Conservation (phyloP, 1,139 yeast species). For the Protomyces pachydermus region DNA sequence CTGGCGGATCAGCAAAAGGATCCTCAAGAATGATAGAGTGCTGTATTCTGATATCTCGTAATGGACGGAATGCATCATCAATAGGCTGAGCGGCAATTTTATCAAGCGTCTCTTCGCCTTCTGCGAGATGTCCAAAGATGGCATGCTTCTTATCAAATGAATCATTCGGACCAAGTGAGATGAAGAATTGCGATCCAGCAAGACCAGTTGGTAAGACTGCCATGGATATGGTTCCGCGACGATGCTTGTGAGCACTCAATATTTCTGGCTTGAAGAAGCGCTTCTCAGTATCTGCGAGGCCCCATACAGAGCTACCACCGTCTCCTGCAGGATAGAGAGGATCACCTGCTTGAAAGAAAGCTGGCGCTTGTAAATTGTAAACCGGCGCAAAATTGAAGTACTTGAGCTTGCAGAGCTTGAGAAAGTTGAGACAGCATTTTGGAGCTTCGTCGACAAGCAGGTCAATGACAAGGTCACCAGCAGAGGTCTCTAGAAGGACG, state of each 20-base stretch:
- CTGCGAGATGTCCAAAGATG: slow-evolving; percentile 53
- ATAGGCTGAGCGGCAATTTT: slow-evolving; percentile 43
- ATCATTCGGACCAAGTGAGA: slow-evolving; percentile 36
- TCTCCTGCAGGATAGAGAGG: slow-evolving; percentile 45
- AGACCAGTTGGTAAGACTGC: slow-evolving; percentile 34
- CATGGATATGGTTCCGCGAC: slow-evolving; percentile 45
- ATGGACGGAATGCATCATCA: slow-evolving; percentile 45
- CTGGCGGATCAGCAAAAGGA: slow-evolving; percentile 47
- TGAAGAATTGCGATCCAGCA: slow-evolving; percentile 39
- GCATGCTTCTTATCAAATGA: slow-evolving; percentile 33
- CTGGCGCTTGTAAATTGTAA: slow-evolving; percentile 44
- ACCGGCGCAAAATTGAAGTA: slow-evolving; percentile 54
- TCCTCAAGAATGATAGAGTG: slow-evolving; percentile 52
- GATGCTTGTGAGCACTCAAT: slow-evolving; percentile 34
- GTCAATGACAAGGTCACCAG: slow-evolving; percentile 54
- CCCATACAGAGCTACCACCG: slow-evolving; percentile 42
- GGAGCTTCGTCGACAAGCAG: slow-evolving; percentile 43
- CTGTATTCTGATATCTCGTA: slow-evolving; percentile 51
- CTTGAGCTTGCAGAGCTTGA: slow-evolving; percentile 52
- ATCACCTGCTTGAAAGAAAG: slow-evolving; percentile 47
- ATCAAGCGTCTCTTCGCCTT: slow-evolving; percentile 49
- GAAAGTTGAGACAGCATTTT: slow-evolving; percentile 46
- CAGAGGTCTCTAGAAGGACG: slow-evolving; percentile 26
- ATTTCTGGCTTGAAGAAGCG: slow-evolving; percentile 33
- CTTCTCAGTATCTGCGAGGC: slow-evolving; percentile 33